Conservation (phyloP, 768 basidiomycete species). For the Pulveroboletus sp. region DNA sequence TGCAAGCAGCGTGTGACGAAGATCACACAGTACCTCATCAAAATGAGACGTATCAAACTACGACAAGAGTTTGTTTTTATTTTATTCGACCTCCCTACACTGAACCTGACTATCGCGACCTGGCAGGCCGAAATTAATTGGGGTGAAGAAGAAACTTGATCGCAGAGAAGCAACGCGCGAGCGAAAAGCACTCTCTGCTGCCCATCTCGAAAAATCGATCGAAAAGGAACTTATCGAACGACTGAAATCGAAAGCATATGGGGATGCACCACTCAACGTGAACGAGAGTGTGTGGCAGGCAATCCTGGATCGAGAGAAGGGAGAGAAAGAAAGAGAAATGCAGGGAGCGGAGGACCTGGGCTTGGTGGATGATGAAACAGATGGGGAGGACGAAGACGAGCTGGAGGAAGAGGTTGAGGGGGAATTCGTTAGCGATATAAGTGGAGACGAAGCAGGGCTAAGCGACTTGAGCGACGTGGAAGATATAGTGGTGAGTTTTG, state of each 20-base stretch:
- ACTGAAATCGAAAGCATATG: slow-evolving; percentile 94
- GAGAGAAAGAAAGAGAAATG: slow-evolving; percentile 40
- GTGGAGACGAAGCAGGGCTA: slow-evolving; percentile 45
- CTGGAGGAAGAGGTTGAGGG: slow-evolving; percentile 50
- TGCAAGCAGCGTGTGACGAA: slow-evolving; percentile 99
- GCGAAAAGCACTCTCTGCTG: slow-evolving; percentile 93
- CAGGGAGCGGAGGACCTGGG: slow-evolving; percentile 41
- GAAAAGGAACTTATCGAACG: slow-evolving; percentile 96
- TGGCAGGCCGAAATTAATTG: slow-evolving; percentile 83
- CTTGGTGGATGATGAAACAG: slow-evolving; percentile 55
- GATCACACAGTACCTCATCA: slow-evolving; percentile 98
- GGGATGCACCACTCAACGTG: slow-evolving; percentile 95
- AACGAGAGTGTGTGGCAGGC: slow-evolving; percentile 96
- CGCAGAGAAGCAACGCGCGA: slow-evolving; percentile 90
- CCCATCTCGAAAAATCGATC: slow-evolving; percentile 91
- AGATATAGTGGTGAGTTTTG: slow-evolving; percentile 54
- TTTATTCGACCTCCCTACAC: neutral
- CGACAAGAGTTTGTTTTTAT: slow-evolving; percentile 69
- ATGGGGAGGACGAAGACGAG: slow-evolving; percentile 50
- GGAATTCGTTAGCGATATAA: slow-evolving; percentile 58
- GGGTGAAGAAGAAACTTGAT: slow-evolving; percentile 96
- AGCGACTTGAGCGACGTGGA: slow-evolving; percentile 58
- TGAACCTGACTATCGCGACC: neutral
- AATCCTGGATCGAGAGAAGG: slow-evolving; percentile 80
- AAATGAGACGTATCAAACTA: slow-evolving; percentile 90